phyloP scores from a whole-genome alignment of 164 flowering plant species.

The Vitis vinifera region ASM3070453v1 NC_081815.1:16813001-16813500 shows the following conservation, averaged over 20 bases:
- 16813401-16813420: too few relatives aligned
- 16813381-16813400: not conserved
- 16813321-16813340: slow-evolving; percentile 4
- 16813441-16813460: too few relatives aligned
- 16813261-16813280: slow-evolving; percentile 59
- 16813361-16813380: not conserved
- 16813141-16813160: not conserved
- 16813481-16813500: too few relatives aligned
- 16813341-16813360: not conserved
- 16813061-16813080: slow-evolving; percentile 27
- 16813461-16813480: too few relatives aligned
- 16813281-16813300: slow-evolving; percentile 45
- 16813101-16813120: not conserved
- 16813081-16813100: slow-evolving; percentile 4
- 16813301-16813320: slow-evolving; percentile 39
- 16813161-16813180: not conserved
- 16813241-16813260: slow-evolving; percentile 11
- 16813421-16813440: not conserved
- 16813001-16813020: slow-evolving; percentile 35
- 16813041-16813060: slow-evolving; percentile 20
- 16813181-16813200: not conserved
- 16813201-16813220: not conserved
- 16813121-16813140: not conserved
- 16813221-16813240: not conserved
- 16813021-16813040: slow-evolving; percentile 23